Evolutionary conservation across 78 protist genomes (phyloP), one percentile per base, ranked within the genome.

Genomic region (Dictyostelium firmibasis): DNA sequence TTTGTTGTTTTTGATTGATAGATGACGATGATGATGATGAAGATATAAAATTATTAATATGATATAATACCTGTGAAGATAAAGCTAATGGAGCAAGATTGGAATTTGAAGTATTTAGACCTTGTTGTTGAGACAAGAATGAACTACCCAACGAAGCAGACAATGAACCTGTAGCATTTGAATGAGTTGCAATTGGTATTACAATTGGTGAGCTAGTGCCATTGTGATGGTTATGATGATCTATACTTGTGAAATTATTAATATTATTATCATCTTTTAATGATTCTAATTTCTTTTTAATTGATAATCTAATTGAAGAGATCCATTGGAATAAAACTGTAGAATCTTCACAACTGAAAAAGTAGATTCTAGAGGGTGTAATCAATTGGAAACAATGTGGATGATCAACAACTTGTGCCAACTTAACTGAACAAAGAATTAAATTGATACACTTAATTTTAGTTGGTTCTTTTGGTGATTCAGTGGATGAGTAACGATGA

Each of bases 311-410:
- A 74, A 93, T 93, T 20, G 43, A 41, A 10, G 85, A 86, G 10
- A 93, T 84, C 96, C 96, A 93, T 35, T 74, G 91, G 87, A 83
- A 93, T 23, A 93, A n/a, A 9, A 44, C 33, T 0, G 81, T 64
- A 1, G 69, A 64, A 44, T 83, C 92, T n/a, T 36, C 72, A 20
- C 93, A 81, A 23, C 92, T 74, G 64, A 93, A 93, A 29, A 85
- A 85, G 33, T 93, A 93, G 77, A 93, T 93, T 50, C 96, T 36
- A 1, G 70, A 41, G 8, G 96, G 91, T 50, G 96, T 83, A 35
- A 35, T 82, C 81, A 93, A 78, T 84, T 93, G 96, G 92, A 93
- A 93, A 44, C 92, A 93, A 74, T 93, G 86, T 84, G 89, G 91
- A 43, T 82, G 81, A 31, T 93, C 86, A 5, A 93, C 96, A 31